Percentiles rank a stretch among this genome's conserved stretches.
These are phyloP conservation scores for Lachnellula arida DNA, from an alignment of 2,329 filamentous ascomycete species.

Conservation along the genomic window DNA sequence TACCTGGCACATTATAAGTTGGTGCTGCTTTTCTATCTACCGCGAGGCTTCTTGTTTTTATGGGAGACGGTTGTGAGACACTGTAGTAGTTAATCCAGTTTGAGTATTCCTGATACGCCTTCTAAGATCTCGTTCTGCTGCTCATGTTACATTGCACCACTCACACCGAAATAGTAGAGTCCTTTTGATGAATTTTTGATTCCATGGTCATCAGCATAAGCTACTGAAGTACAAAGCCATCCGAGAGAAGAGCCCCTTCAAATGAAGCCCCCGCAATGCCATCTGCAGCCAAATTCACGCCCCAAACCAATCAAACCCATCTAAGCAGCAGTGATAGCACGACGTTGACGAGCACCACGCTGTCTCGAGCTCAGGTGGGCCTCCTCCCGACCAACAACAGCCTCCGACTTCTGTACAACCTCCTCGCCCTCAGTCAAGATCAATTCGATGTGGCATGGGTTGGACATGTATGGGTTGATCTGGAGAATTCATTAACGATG, in stretches of 20 bases:
- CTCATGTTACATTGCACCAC: background rate
- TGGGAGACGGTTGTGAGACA: background rate
- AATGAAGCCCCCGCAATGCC: slow-evolving; percentile 21
- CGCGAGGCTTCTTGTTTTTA: too few relatives aligned
- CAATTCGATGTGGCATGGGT: slow-evolving; percentile 99
- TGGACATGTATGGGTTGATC: slow-evolving; percentile 99
- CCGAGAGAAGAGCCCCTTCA: slow-evolving; percentile 20
- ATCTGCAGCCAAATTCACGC: slow-evolving; percentile 25
- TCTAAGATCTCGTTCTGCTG: background rate
- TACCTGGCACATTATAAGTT: too few relatives aligned
- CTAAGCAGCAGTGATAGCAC: slow-evolving; percentile 63
- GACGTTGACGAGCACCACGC: slow-evolving; percentile 67
- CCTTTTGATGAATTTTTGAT: slow-evolving; percentile 15
- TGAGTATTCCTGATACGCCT: background rate
- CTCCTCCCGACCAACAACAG: slow-evolving; percentile 59
- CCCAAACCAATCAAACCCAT: slow-evolving; percentile 29
- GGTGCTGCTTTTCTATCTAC: too few relatives aligned
- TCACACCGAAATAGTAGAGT: background rate
- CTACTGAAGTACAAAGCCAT: slow-evolving; percentile 31
- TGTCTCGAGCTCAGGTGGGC: slow-evolving; percentile 83
- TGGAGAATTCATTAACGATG: slow-evolving; percentile 36
- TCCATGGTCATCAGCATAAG: slow-evolving; percentile 25
- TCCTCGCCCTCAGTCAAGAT: slow-evolving; percentile 98
- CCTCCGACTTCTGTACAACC: slow-evolving; percentile 83
- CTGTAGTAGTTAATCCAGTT: background rate